A percentile compares a stretch with the other conserved stretches of the same genome.
These are phyloP conservation scores for Metschnikowia lunata DNA, from an alignment of 805 yeast species.

Conservation along the genomic window DNA sequence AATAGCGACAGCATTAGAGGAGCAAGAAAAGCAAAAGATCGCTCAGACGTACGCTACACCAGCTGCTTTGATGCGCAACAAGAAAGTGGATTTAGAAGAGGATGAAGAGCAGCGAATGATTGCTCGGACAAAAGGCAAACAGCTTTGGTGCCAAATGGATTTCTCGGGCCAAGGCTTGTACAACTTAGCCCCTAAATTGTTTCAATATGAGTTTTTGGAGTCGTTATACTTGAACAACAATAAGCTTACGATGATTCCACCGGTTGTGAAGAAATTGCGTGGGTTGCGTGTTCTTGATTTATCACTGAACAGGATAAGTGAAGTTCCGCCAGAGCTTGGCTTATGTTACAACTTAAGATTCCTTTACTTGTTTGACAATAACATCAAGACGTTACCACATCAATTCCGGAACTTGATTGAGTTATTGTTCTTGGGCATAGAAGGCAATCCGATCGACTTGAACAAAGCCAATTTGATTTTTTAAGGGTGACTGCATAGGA, in stretches of 20 bases:
- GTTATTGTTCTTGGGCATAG: slow-evolving; percentile 83
- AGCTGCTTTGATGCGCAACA: slow-evolving; percentile 38
- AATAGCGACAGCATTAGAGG: slow-evolving; percentile 31
- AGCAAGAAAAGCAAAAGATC: slow-evolving; percentile 40
- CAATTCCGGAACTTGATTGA: slow-evolving; percentile 84
- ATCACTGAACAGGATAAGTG: slow-evolving; percentile 67
- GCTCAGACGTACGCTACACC: slow-evolving; percentile 19
- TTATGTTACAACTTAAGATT: slow-evolving; percentile 74
- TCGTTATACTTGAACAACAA: slow-evolving; percentile 86
- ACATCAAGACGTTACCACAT: slow-evolving; percentile 67
- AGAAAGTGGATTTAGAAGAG: slow-evolving; percentile 52
- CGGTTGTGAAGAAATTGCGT: slow-evolving; percentile 59
- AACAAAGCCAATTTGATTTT: slow-evolving; percentile 58
- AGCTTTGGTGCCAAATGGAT: slow-evolving; percentile 93
- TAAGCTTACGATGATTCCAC: slow-evolving; percentile 63
- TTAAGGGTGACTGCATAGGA: too few species aligned
- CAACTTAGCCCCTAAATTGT: slow-evolving; percentile 65
- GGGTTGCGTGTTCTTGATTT: slow-evolving; percentile 81
- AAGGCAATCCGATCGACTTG: slow-evolving; percentile 82
- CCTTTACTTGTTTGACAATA: slow-evolving; percentile 84
- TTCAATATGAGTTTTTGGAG: slow-evolving; percentile 79
- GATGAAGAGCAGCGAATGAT: slow-evolving; percentile 62
- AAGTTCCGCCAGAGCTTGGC: slow-evolving; percentile 83
- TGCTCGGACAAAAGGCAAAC: slow-evolving; percentile 58
- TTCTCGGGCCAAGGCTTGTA: slow-evolving; percentile 83